Evolutionary conservation across 805 yeast species (phyloP).

Genomic region (Metschnikowia lochheadii): DNA sequence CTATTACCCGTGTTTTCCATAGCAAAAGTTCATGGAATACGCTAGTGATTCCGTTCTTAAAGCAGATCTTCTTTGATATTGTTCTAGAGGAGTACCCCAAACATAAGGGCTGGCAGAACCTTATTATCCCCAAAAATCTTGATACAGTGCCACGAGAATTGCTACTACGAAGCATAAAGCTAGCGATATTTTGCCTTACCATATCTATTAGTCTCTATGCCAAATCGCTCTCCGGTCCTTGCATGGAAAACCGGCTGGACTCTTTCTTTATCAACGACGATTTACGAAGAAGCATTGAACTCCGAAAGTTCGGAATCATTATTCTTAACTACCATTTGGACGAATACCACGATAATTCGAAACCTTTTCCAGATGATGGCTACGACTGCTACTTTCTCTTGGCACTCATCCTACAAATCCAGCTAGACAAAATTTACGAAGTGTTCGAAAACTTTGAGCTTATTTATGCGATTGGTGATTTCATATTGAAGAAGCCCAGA

Average conservation of each 20-base stretch:
- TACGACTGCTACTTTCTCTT: conserved; percentile 34
- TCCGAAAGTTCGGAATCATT: conserved; percentile 33
- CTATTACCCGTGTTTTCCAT: conserved; percentile 25
- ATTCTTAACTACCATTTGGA: conserved; percentile 39
- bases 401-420: conserved; percentile 34
- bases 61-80: conserved; percentile 28
- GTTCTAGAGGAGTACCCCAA: conserved; percentile 22
- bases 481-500: conserved; percentile 17
- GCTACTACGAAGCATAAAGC: conserved; percentile 12
- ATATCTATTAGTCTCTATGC: conserved; percentile 13
- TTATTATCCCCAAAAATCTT: conserved; percentile 7
- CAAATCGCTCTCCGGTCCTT: conserved; percentile 6
- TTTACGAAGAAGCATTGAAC: conserved; percentile 28
- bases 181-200: conserved; percentile 16
- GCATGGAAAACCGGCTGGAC: conserved; percentile 15
- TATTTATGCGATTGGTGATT: conserved; percentile 39
- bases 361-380: conserved; percentile 16
- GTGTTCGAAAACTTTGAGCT: conserved; percentile 42
- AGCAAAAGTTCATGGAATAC: conserved; percentile 26
- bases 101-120: conserved; percentile 12
- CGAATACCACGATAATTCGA: conserved; percentile 31
- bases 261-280: conserved; percentile 20
- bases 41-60: conserved; percentile 28
- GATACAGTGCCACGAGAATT: conserved; percentile 7
- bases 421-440: conserved; percentile 35